Evolutionary conservation across 805 yeast genomes (phyloP).

Genomic region (Metschnikowia arizonensis): DNA sequence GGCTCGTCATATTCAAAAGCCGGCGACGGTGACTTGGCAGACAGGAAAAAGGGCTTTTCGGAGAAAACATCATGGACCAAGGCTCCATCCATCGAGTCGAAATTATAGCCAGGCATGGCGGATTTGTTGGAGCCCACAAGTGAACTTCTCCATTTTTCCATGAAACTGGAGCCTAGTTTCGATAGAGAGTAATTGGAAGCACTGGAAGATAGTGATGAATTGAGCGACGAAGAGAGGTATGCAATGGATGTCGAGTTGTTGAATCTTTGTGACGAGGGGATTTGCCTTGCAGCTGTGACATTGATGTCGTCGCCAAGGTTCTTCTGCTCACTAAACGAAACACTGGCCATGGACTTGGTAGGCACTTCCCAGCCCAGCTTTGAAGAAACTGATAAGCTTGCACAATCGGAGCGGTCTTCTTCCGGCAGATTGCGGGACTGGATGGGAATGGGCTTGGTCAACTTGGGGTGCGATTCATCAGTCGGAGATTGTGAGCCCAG

Average conservation of each 20-base stretch:
- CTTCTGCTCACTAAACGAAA: conserved; percentile 19
- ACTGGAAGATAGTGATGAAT: conserved; percentile 33
- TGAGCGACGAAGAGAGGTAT: conserved; percentile 39
- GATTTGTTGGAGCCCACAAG: conserved; percentile 16
- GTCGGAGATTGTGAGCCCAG: neutral
- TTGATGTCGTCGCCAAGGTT: conserved; percentile 17
- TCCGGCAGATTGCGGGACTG: conserved; percentile 2
- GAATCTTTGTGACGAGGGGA: conserved; percentile 28
- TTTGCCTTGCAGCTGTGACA: conserved; percentile 18
- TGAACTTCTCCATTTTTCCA: conserved; percentile 43
- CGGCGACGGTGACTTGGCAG: conserved; percentile 17
- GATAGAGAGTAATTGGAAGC: conserved; percentile 39
- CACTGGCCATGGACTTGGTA: conserved; percentile 29
- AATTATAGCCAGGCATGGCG: conserved; percentile 3
- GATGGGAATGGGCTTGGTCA: conserved; percentile 16
- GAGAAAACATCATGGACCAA: conserved; percentile 7
- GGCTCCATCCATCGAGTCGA: conserved; percentile 9
- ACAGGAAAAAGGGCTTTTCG: conserved; percentile 7
- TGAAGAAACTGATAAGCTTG: conserved; percentile 24
- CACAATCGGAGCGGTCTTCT: conserved; percentile 11
- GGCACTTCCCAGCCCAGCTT: conserved; percentile 48
- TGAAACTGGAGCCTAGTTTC: conserved; percentile 39
- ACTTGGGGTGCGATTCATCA: neutral
- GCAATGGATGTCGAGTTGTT: conserved; percentile 34
- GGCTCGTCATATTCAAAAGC: conserved; percentile 15